These are phyloP conservation scores for Dictyostelium capitatum DNA, from an alignment of 78 protist species.

Conservation along the genomic window DNA sequence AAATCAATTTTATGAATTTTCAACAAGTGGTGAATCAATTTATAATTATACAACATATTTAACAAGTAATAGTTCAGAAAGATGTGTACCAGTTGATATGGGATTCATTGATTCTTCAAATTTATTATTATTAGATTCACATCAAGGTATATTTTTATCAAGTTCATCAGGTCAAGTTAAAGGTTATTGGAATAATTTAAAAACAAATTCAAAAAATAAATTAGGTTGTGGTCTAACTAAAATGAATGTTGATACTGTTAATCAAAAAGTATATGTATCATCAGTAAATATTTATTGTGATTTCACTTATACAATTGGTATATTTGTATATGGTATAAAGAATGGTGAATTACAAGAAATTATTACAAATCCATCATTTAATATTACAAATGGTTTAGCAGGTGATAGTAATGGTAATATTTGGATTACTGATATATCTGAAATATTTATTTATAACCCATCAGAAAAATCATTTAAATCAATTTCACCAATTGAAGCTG, in stretches of 20 bases:
- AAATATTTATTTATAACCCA: constrained; percentile 10
- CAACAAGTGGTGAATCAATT: constrained; percentile 9
- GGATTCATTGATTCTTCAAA: constrained; percentile 37
- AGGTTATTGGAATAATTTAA: constrained; percentile 35
- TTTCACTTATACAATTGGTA: constrained; percentile 11
- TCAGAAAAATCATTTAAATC: neutral
- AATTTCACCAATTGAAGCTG: neutral
- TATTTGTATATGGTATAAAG: constrained; percentile 54
- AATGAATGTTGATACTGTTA: constrained; percentile 42
- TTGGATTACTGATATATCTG: constrained; percentile 46
- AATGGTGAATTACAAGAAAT: neutral
- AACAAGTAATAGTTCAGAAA: neutral
- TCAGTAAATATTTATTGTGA: constrained; percentile 46
- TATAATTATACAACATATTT: constrained; percentile 46
- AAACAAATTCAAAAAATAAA: neutral
- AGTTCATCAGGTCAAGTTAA: constrained; percentile 12
- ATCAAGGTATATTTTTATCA: constrained; percentile 52
- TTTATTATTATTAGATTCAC: constrained; percentile 47
- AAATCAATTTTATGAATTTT: constrained; percentile 15
- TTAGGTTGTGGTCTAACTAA: constrained; percentile 34
- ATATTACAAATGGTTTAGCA: constrained; percentile 21
- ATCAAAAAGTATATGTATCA: constrained; percentile 23
- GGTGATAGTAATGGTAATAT: constrained; percentile 46
- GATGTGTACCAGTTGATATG: constrained; percentile 61
- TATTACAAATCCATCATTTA: constrained; percentile 1